These are phyloP conservation scores for Scedosporium dehoogii DNA, from an alignment of 2,329 filamentous ascomycete genomes.

Conservation along the genomic window DNA sequence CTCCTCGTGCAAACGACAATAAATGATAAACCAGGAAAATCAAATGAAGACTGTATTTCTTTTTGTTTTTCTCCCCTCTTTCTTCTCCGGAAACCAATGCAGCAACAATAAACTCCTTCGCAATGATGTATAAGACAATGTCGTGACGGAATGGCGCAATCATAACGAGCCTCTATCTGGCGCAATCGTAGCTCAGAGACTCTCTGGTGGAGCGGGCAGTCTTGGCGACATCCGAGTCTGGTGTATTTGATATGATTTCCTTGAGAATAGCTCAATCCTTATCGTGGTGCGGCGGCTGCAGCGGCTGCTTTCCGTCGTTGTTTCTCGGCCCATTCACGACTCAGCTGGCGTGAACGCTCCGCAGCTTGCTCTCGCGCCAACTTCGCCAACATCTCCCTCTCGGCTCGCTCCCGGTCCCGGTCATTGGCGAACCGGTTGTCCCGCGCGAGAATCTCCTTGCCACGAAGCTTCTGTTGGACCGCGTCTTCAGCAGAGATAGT, in stretches of 20 bases:
- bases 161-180: neutral
- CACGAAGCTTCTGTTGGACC: slow-evolving; percentile 40
- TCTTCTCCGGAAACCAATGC: neutral
- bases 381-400: slow-evolving; percentile 44
- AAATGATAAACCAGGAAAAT: neutral
- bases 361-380: slow-evolving; percentile 49
- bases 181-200: too few relatives aligned
- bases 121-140: neutral
- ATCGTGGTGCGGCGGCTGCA: neutral
- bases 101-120: slow-evolving; percentile 2
- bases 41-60: neutral
- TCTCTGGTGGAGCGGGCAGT: too few relatives aligned
- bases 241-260: too few relatives aligned
- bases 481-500: slow-evolving; percentile 40
- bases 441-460: slow-evolving; percentile 41
- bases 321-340: slow-evolving; percentile 54
- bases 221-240: too few relatives aligned
- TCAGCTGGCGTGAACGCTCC: slow-evolving; percentile 47
- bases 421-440: slow-evolving; percentile 38
- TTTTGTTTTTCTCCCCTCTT: neutral
- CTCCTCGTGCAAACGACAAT: too few relatives aligned
- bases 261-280: neutral
- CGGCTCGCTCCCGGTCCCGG: slow-evolving; percentile 41
- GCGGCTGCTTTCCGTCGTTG: slow-evolving; percentile 31
- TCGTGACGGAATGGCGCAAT: neutral